phyloP scores from a whole-genome alignment of 163 green algal species.

The Dunaliella salina region DNA sequence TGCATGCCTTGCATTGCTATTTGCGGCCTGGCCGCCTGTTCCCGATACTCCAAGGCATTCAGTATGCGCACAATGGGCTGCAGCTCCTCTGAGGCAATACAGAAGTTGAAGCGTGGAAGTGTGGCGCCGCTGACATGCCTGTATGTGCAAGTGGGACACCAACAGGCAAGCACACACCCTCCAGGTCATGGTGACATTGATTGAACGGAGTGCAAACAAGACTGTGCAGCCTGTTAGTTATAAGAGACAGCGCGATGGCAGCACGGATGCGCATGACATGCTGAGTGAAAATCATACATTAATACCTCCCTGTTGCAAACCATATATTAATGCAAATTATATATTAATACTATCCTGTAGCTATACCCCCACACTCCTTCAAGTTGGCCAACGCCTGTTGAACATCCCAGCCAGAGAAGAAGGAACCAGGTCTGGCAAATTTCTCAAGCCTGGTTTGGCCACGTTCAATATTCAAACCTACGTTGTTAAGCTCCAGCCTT shows the following conservation, averaged over 20 bases:
- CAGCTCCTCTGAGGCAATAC: slow-evolving; percentile 46
- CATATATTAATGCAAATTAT: no score
- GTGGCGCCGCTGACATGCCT: slow-evolving; percentile 35
- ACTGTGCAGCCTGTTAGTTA: no score
- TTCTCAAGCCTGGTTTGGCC: background rate
- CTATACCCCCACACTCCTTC: no score
- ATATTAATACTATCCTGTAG: no score
- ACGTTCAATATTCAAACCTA: no score
- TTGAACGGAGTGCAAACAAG: background rate
- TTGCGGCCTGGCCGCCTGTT: background rate
- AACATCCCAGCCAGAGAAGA: background rate
- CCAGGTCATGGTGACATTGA: background rate
- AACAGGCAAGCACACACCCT: background rate
- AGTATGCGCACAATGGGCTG: slow-evolving; percentile 26
- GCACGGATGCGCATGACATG: no score
- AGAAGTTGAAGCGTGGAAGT: slow-evolving; percentile 62
- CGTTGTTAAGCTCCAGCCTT: no score
- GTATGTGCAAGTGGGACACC: background rate
- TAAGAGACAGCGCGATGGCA: no score
- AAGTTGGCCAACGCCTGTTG: no score
- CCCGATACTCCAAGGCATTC: background rate
- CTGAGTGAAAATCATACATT: no score
- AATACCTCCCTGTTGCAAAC: no score
- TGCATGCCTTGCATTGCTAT: background rate
- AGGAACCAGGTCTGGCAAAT: background rate